phyloP scores from a whole-genome alignment of 73 alveolate genomes.

The Tetrahymena elliotti region DNA sequence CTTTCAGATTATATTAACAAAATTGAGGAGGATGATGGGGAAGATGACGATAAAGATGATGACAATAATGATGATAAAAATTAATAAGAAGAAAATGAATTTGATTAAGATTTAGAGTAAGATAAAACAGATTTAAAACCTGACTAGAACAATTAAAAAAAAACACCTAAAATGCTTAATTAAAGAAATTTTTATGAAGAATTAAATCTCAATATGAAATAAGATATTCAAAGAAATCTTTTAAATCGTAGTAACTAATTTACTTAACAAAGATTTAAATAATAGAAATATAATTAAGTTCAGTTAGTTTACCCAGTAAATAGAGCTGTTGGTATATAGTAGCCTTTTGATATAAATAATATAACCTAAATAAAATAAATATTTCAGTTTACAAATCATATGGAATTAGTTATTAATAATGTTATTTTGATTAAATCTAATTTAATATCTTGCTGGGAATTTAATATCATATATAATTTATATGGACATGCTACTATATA shows the following conservation, averaged over 20 bases:
- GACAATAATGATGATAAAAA: background rate
- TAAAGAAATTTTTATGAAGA: background rate
- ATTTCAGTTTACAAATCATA: background rate
- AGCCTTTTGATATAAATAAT: background rate
- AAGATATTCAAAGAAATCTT: background rate
- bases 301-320: background rate
- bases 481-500: background rate
- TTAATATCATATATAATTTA: background rate
- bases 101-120: too few species aligned
- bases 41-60: background rate
- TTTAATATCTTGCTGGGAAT: background rate
- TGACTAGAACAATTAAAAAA: background rate
- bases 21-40: background rate
- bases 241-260: background rate
- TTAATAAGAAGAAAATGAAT: background rate
- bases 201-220: background rate
- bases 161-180: background rate
- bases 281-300: background rate
- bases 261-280: background rate
- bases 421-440: background rate
- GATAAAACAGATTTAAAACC: background rate
- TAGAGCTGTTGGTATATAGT: background rate
- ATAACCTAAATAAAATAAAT: background rate
- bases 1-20: background rate
- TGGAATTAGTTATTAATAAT: background rate